Evolutionary conservation across 2,329 filamentous ascomycete species (phyloP), one percentile per base, ranked within the genome.

Genomic region (Beauveria medogensis): DNA sequence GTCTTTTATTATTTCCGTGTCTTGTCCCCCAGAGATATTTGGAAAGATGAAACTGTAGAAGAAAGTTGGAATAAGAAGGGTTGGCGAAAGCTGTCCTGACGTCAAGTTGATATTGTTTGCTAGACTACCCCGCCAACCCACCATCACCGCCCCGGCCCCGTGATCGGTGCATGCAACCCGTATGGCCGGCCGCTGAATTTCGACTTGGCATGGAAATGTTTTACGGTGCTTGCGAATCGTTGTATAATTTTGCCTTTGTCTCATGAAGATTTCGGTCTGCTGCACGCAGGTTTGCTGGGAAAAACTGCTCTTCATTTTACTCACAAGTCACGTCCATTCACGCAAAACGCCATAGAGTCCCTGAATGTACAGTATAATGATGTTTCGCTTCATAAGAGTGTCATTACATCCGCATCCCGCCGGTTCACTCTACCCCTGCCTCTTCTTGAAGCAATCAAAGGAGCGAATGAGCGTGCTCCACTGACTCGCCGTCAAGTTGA

Each of bases 391-490:
- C 34, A 41, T 52, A 10, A 41, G 14, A 16, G 20, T 8, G n/a
- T 53, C 5, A 40, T 16, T 34, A 55, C 22, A 5, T 46, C 26
- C 18, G 14, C n/a, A 37, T 50, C 4, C 9, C 24, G 8, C 2
- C 20, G 20, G 9, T 20, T 55, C 6, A 5, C 6, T 28, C 16
- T 18, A 28, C 41, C 20, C 22, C 16, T 26, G 5, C 30, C n/a
- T 52, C 57, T 69, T 69, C 12, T 61, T 20, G 3, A 55, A 40
- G 62, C 74, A 76, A 60, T 71, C 68, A 57, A 76, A 76, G 64
- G 72, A 74, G 55, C 62, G 64, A 55, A 75, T 68, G 22, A 73
- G 61, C n/a, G 62, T 71, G 52, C 78, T 69, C 81, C 80, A 83
- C 52, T 69, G 60, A 51, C 80, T 76, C 30, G 70, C 71, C 28